Base-by-base conservation (phyloP, 208 protist species). In the Leishmania martiniquensis region DNA sequence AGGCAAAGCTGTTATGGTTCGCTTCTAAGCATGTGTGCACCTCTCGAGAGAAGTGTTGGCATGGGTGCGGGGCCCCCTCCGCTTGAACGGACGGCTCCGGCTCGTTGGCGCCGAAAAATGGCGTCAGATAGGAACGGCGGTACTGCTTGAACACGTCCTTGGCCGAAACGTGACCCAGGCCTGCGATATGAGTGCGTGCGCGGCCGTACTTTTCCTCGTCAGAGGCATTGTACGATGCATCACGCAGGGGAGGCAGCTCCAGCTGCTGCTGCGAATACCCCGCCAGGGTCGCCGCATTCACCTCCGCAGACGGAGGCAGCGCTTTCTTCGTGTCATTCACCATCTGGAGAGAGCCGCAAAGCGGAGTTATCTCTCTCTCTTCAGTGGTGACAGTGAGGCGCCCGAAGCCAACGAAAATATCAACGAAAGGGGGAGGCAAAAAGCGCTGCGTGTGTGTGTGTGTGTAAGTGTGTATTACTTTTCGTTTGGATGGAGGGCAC, bases 61-160 rank as follows among this genome's bases (percentile, higher is more conserved):
- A 96, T 57, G 93, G 93, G 67, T 96, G 84, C 32, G 72, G 71
- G 2, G 65, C 55, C 51, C 70, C 67, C 34, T 76, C 82, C 29
- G 45, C 63, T 51, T 78, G 49, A 22, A 87, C 59, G 47, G 85
- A 72, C 47, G 81, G 83, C 82, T 95, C 88, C 25, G 85, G 80
- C 32, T 85, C 80, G 70, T 96, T 95, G 57, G 91, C 71, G 57
- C 91, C 91, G 63, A 96, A 96, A 77, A 95, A 96, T 22, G 91
- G 89, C 1, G 93, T 89, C 32, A 96, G 78, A 77, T 72, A 92
- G 20, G 87, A 92, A 5, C 84, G 92, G 49, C 83, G 85, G 55
- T 87, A 90, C 37, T 88, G 54, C 45, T 84, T 78, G 67, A 92
- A 93, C 17, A 74, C 80, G 37, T 89, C 85, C 10, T 63, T 76